Conservation (phyloP, 192 early-diverging fungal species). For the Backusella westeae region DNA sequence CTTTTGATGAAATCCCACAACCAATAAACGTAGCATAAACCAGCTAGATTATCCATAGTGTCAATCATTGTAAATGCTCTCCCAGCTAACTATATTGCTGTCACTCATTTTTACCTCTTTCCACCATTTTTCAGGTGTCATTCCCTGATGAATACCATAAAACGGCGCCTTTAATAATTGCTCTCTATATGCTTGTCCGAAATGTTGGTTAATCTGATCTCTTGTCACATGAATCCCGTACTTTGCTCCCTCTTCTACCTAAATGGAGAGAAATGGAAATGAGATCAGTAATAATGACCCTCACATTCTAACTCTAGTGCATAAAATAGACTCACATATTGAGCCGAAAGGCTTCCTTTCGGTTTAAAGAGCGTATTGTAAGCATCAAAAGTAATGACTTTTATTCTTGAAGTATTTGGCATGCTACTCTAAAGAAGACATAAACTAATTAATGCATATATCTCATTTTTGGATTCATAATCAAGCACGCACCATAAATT, state of each 20-base stretch:
- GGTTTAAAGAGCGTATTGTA: conserved; percentile 63
- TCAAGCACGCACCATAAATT: background rate
- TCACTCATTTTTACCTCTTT: conserved; percentile 32
- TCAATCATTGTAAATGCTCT: background rate
- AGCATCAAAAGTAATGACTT: conserved; percentile 64
- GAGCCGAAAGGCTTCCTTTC: conserved; percentile 35
- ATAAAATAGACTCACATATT: conserved; percentile 35
- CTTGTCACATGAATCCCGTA: conserved; percentile 42
- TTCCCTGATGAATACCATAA: conserved; percentile 43
- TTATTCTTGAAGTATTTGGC: conserved; percentile 19
- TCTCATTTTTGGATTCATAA: no score
- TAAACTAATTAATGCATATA: background rate
- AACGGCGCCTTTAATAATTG: conserved; percentile 44
- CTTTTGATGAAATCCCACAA: conserved; percentile 32
- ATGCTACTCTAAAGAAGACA: background rate
- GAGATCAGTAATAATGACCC: no score
- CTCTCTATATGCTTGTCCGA: conserved; percentile 40
- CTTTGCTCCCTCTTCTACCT: conserved; percentile 38
- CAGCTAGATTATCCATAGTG: conserved; percentile 16
- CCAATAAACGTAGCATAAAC: conserved; percentile 45
- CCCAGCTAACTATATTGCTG: background rate
- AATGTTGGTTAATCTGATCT: conserved; percentile 28
- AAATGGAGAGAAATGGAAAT: background rate
- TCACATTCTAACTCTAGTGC: background rate
- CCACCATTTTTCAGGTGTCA: conserved; percentile 59